Evolutionary conservation across 2,329 filamentous ascomycete genomes (phyloP), one percentile per base, ranked within the genome.

Genomic region (Aureobasidium sp.): DNA sequence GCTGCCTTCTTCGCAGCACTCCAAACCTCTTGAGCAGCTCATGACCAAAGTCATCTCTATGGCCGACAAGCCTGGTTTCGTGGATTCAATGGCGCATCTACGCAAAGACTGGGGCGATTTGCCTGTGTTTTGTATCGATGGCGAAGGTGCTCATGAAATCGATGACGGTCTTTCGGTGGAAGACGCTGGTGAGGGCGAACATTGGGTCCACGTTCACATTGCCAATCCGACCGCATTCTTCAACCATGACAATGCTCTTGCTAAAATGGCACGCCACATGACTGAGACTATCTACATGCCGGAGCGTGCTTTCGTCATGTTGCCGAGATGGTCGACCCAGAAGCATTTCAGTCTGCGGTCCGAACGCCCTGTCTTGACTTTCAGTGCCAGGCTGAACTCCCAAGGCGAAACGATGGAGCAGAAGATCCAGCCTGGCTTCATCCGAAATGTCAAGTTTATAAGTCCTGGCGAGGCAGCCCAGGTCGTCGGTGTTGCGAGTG

Each of bases 91-190:
- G 83, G 72, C 75, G 3, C 74, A 76, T 12, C 69, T 82, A 29
- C 84, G 89, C 51, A 81, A 79, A 63, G 81, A 85, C 58, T 88
- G 85, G 82, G 76, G 76, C 0, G 68, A 79, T n/a, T 70, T 84
- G 25, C 82, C 80, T 0, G 82, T 89, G 1, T 92, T 86, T 70
- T 91, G 88, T 66, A 89, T 95, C 64, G 90, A 95, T 69, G 80
- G 82, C 31, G 78, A 80, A 22, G 75, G 74, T 39, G 88, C 90
- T 0, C 77, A 81, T 31, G 85, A 93, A 67, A 88, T 94, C 63
- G 90, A 95, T 67, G 90, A 95, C 70, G 90, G 87, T 1, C 75
- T 95, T 9, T 93, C 89, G 0, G 70, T 94, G 8, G 86, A 91
- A 69, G 73, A 73, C 64, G 69, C 66, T 25, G 67, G 64, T 7